phyloP scores from a whole-genome alignment of 2,329 filamentous ascomycete species.

The Amesomyces nigricolor region DNA sequence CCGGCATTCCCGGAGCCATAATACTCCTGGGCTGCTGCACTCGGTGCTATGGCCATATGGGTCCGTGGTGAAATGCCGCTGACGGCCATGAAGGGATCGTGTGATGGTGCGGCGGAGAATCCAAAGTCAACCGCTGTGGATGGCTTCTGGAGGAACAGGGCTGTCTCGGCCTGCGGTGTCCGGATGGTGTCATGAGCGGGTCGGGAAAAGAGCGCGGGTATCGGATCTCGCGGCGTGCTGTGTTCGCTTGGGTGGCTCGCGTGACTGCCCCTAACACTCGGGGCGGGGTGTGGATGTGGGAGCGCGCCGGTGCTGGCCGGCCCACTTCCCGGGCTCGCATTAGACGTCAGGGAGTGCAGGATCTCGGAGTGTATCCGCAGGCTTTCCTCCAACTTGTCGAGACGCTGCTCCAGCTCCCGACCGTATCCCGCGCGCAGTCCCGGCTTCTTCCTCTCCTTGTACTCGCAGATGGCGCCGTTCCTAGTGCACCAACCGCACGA shows the following conservation, averaged over 20 bases:
- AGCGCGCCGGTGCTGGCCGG: slow-evolving; percentile 13
- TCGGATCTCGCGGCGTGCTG: slow-evolving; percentile 47
- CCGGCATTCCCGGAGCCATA: slow-evolving; percentile 33
- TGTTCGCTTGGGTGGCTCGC: slow-evolving; percentile 47
- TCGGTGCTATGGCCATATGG: slow-evolving; percentile 35
- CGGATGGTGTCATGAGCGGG: slow-evolving; percentile 40
- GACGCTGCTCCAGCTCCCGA: slow-evolving; percentile 65
- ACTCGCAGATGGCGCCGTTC: slow-evolving; percentile 59
- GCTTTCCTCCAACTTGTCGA: slow-evolving; percentile 64
- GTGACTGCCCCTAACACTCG: slow-evolving; percentile 46
- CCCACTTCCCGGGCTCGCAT: slow-evolving; percentile 31
- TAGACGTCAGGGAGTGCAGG: slow-evolving; percentile 49
- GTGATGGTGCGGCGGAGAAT: slow-evolving; percentile 40
- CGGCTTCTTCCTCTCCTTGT: slow-evolving; percentile 64
- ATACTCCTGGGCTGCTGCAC: slow-evolving; percentile 44
- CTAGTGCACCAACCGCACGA: slow-evolving; percentile 63
- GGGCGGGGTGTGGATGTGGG: slow-evolving; percentile 25
- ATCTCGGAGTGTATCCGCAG: slow-evolving; percentile 62
- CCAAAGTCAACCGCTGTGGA: slow-evolving; percentile 49
- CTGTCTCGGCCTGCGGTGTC: slow-evolving; percentile 52
- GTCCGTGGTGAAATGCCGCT: slow-evolving; percentile 37
- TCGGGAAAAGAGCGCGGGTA: slow-evolving; percentile 41
- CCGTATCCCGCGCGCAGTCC: slow-evolving; percentile 63
- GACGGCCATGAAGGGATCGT: slow-evolving; percentile 44
- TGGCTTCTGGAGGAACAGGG: slow-evolving; percentile 57